Base-by-base conservation (phyloP, 2,329 filamentous ascomycete species). In the Penicillium occitanis region DNA sequence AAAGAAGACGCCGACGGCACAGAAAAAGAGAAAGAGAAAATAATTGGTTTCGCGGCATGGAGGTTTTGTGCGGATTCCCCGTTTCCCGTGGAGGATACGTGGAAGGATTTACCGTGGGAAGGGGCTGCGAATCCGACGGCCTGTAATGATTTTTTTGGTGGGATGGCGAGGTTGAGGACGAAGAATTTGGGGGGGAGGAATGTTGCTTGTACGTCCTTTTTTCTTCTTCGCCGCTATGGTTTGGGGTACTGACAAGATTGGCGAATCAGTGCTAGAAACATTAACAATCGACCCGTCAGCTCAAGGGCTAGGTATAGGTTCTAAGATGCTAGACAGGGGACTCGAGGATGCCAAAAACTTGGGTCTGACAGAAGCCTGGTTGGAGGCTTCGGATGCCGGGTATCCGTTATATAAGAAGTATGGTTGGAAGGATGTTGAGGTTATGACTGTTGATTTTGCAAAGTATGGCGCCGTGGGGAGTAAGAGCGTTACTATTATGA, bases 101-200 rank as follows among this genome's bases (percentile, higher is more conserved):
- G 66, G 66, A 46, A 67, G 51, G 66, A 67, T 46, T 33, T 50
- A 6, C 58, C 57, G 14, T 67, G 58, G 59, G 59, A 61, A 25
- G 22, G 22, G 3, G 40, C 44, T n/a, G 35, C 37, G 35, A 62
- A 63, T 53, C 66, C 66, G n/a, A 28, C 25, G 33, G 58, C 30
- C 2, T 67, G 59, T n/a, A 67, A 67, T 63, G 63, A 65, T 37
- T 67, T 62, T n/a, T 65, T 67, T 48, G 61, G 65, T 5, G 28
- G 11, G 10, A 22, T 64, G 28, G 61, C 62, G 30, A 30, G 40
- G 28, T 28, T 40, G 33, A 60, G 57, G 46, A 64, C 57, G 10
- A 55, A 51, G 48, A 35, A 48, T 58, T 55, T 67, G 30, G 65
- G 65, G 19, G 65, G 65, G 37, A 64, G 50, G 48, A 64, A 33